Percentiles rank a stretch among this genome's conserved stretches.
phyloP scores from a whole-genome alignment of 1,284 basidiomycete genomes.

The Rhodotorula glutinis region DNA sequence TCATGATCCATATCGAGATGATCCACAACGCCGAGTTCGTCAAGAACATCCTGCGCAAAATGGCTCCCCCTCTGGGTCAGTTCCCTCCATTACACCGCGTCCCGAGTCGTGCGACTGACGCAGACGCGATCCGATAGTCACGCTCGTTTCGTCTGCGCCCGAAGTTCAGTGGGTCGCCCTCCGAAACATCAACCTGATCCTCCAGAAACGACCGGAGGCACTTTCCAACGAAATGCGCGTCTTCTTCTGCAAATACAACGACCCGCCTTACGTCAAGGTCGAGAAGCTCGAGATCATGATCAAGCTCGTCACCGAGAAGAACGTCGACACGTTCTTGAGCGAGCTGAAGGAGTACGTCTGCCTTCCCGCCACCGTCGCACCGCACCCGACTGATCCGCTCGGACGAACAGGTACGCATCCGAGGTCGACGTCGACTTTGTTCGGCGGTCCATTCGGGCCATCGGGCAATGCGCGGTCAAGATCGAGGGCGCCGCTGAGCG shows the following conservation, averaged over 20 bases:
- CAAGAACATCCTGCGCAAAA: conserved; percentile 85
- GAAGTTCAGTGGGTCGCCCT: conserved; percentile 94
- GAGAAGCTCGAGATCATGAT: conserved; percentile 99
- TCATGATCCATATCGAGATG: conserved; percentile 91
- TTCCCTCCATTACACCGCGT: conserved; percentile 1
- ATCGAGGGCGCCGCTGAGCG: conserved; percentile 88
- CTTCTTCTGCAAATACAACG: conserved; percentile 99
- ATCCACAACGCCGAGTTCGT: conserved; percentile 80
- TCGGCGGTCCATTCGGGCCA: conserved; percentile 86
- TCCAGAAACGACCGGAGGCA: conserved; percentile 86
- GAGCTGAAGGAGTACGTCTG: conserved; percentile 83
- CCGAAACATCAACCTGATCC: conserved; percentile 90
- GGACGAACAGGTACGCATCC: conserved; percentile 70
- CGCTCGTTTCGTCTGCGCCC: conserved; percentile 59
- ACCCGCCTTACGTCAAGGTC: conserved; percentile 95
- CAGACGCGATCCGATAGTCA: conserved; percentile 48
- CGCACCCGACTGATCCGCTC: background rate
- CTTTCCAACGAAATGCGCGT: conserved; percentile 95
- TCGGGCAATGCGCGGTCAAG: conserved; percentile 94
- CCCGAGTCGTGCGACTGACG: background rate
- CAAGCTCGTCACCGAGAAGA: conserved; percentile 81
- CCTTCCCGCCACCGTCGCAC: conserved; percentile 2
- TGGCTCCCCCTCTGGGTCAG: conserved; percentile 84
- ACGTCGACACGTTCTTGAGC: conserved; percentile 88
- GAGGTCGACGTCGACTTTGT: conserved; percentile 99